A percentile compares a stretch with the other conserved stretches of the same genome.
Evolutionary conservation across 163 green algal species (phyloP).

Genomic region (Trebouxia gelatinosa): DNA sequence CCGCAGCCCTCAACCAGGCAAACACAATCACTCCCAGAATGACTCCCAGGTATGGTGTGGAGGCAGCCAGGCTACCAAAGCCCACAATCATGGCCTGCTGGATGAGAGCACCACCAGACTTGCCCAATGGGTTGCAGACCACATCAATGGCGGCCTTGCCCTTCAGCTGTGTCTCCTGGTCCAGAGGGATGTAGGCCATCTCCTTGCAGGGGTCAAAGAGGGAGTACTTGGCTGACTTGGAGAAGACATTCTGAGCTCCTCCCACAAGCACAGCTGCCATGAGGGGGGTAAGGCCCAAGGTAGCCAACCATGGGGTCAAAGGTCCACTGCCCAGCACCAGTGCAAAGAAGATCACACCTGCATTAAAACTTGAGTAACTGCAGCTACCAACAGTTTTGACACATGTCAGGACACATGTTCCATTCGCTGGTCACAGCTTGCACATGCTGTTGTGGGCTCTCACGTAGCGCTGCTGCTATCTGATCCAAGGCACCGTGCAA

Average conservation of each 20-base stretch:
- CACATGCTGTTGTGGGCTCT: too few relatives aligned
- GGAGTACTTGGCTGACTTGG: constrained; percentile 96
- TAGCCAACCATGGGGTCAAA: constrained; percentile 77
- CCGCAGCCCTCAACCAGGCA: constrained; percentile 87
- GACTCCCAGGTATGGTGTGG: constrained; percentile 93
- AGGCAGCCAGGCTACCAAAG: constrained; percentile 96
- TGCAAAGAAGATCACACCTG: constrained; percentile 90
- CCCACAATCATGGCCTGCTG: constrained; percentile 97
- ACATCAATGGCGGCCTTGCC: constrained; percentile 98
- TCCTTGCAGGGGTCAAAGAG: constrained; percentile 99
- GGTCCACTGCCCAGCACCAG: constrained; percentile 83
- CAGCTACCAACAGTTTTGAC: neutral
- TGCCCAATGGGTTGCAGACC: constrained; percentile 96
- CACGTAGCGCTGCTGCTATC: neutral
- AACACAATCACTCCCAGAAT: constrained; percentile 93
- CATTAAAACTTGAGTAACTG: too few relatives aligned
- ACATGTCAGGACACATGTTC: constrained; percentile 3
- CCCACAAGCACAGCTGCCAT: constrained; percentile 94
- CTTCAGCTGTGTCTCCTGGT: constrained; percentile 94
- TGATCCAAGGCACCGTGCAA: neutral
- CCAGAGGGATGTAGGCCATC: constrained; percentile 98
- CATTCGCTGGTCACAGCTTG: too few relatives aligned
- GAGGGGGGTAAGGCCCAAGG: constrained; percentile 88
- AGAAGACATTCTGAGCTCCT: constrained; percentile 98
- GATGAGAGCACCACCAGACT: constrained; percentile 56